Evolutionary conservation across 805 yeast species (phyloP).

Genomic region (Wickerhamiella hasegawae): DNA sequence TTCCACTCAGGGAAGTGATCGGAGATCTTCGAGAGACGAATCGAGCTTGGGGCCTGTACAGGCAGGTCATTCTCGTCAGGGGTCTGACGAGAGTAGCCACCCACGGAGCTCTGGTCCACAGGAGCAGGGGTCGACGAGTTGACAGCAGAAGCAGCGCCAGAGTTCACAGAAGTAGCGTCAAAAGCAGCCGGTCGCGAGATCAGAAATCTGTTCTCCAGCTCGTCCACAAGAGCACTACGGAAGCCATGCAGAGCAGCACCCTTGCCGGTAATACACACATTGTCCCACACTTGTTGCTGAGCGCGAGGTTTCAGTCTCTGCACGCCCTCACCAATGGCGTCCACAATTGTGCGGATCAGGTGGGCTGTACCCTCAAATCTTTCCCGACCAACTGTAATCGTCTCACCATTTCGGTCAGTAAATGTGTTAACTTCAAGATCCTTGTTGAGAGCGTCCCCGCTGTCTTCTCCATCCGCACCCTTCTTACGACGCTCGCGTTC

Average conservation of each 20-base stretch:
- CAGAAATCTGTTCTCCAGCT: slow-evolving; percentile 40
- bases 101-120: neutral
- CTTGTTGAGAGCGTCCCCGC: slow-evolving; percentile 30
- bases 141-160: neutral
- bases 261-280: slow-evolving; percentile 64
- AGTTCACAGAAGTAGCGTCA: neutral
- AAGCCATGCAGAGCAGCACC: slow-evolving; percentile 64
- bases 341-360: slow-evolving; percentile 40
- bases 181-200: slow-evolving; percentile 20
- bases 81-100: slow-evolving; percentile 4
- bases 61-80: slow-evolving; percentile 13
- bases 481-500: slow-evolving; percentile 39
- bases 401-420: slow-evolving; percentile 39
- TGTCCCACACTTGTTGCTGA: slow-evolving; percentile 75
- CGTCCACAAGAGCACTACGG: slow-evolving; percentile 46
- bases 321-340: slow-evolving; percentile 36
- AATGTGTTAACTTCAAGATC: slow-evolving; percentile 64
- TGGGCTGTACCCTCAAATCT: slow-evolving; percentile 66
- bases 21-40: slow-evolving; percentile 55
- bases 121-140: slow-evolving; percentile 1
- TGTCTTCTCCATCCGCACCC: slow-evolving; percentile 21
- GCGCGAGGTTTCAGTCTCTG: slow-evolving; percentile 47
- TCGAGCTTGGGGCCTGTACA: slow-evolving; percentile 66
- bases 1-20: slow-evolving; percentile 96
- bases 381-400: slow-evolving; percentile 68